Conservation (phyloP, 163 green algal species). For the Scenedesmus sp. region DNA sequence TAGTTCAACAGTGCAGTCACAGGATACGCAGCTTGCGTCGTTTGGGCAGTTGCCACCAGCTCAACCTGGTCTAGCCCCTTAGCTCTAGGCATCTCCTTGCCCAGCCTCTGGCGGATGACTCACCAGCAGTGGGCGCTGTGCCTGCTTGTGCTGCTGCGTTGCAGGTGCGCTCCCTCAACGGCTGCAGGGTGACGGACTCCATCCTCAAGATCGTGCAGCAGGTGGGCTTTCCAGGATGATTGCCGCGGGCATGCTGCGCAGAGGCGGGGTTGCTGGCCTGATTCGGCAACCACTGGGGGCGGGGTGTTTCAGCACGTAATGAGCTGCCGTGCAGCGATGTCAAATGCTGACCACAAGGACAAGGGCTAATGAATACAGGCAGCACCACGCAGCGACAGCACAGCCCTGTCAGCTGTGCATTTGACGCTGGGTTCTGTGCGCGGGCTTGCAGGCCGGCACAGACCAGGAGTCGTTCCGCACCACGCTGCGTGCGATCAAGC, state of each 20-base stretch:
- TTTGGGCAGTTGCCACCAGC: too few species aligned
- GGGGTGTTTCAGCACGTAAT: too few species aligned
- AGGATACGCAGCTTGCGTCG: too few species aligned
- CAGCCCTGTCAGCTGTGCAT: too few species aligned
- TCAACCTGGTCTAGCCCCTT: neutral
- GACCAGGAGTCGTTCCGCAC: slow-evolving; percentile 56
- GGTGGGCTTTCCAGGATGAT: neutral
- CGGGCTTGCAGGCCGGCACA: slow-evolving; percentile 34
- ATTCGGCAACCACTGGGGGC: too few species aligned
- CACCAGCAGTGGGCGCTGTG: neutral
- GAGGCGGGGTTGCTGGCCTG: too few species aligned
- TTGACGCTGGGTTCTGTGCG: too few species aligned
- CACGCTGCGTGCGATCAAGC: slow-evolving; percentile 88
- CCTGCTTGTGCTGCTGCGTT: neutral
- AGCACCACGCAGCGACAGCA: too few species aligned
- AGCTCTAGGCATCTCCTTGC: neutral
- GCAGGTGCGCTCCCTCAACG: slow-evolving; percentile 87
- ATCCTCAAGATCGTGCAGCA: slow-evolving; percentile 82
- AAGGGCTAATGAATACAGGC: too few species aligned
- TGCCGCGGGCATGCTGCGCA: neutral
- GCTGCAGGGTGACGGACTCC: slow-evolving; percentile 96
- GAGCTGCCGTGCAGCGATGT: too few species aligned
- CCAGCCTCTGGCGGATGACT: neutral
- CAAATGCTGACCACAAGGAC: too few species aligned
- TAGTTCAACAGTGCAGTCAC: too few species aligned